A percentile compares a stretch with the other conserved stretches of the same genome.
These are phyloP conservation scores for Aspergillus tamarii DNA, from an alignment of 2,329 filamentous ascomycete species.

Conservation along the genomic window DNA sequence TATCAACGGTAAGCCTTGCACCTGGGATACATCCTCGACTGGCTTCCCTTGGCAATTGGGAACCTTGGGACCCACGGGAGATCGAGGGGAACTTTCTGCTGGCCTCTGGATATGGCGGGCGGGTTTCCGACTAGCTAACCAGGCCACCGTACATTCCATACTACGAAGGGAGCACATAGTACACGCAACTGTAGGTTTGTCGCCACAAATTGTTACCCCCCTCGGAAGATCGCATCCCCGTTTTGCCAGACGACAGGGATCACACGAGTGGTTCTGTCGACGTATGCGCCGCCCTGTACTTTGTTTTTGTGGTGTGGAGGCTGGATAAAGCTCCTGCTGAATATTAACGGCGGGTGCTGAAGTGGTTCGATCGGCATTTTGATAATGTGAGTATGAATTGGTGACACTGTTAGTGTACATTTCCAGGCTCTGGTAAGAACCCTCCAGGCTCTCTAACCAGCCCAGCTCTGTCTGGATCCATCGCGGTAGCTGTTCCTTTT, in stretches of 20 bases:
- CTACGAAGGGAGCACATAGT: slow-evolving; percentile 1
- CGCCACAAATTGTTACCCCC: neutral
- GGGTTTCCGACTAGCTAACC: neutral
- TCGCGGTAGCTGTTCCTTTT: no score
- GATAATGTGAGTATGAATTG: no score
- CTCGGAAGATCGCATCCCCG: slow-evolving; percentile 7
- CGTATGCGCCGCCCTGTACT: neutral
- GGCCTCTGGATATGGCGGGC: neutral
- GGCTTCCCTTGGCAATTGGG: no score
- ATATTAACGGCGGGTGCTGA: no score
- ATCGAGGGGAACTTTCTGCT: neutral
- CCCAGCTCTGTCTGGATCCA: no score
- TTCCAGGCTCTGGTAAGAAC: no score
- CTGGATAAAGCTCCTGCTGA: no score
- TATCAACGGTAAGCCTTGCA: neutral
- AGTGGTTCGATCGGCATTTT: no score
- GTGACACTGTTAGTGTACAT: no score
- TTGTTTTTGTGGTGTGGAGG: no score
- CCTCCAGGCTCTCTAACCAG: no score
- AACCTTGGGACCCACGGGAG: neutral
- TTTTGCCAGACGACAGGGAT: slow-evolving; percentile 8
- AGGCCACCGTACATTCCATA: slow-evolving; percentile 7
- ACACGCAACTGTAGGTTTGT: slow-evolving; percentile 3
- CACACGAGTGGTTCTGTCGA: slow-evolving; percentile 8
- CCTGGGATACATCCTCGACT: neutral